Evolutionary conservation across 2,329 filamentous ascomycete genomes (phyloP).

Genomic region (Microdochium bolleyi): DNA sequence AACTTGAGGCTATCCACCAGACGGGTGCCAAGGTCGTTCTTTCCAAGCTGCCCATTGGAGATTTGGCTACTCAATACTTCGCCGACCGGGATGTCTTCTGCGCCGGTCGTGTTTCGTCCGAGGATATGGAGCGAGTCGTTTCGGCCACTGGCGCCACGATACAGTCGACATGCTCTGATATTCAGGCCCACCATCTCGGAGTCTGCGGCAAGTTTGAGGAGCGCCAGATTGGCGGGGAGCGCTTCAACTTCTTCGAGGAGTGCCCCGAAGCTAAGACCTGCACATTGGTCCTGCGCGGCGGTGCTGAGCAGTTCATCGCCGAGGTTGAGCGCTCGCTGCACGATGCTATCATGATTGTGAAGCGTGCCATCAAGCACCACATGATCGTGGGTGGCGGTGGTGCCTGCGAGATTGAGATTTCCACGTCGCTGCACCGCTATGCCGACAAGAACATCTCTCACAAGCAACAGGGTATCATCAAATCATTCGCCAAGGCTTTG

Average conservation of each 20-base stretch:
- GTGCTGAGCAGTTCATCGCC: constrained; percentile 97
- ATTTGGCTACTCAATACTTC: constrained; percentile 95
- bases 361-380: constrained; percentile 91
- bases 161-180: constrained; percentile 96
- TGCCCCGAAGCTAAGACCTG: constrained; percentile 95
- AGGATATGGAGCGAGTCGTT: constrained; percentile 93
- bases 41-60: constrained; percentile 93
- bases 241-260: constrained; percentile 97
- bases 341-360: constrained; percentile 99
- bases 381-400: constrained; percentile 93
- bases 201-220: constrained; percentile 89
- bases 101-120: constrained; percentile 81
- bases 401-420: constrained; percentile 93
- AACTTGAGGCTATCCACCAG: constrained; percentile 89
- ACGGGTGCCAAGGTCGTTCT: constrained; percentile 96
- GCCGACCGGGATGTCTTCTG: constrained; percentile 98
- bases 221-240: constrained; percentile 92
- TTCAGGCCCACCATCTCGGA: constrained; percentile 79
- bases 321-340: constrained; percentile 96
- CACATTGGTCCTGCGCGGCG: constrained; percentile 88
- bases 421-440: constrained; percentile 83
- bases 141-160: constrained; percentile 87
- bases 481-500: constrained; percentile 93
- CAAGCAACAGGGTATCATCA: constrained; percentile 97
- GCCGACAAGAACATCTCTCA: constrained; percentile 87